Evolutionary conservation across 2,329 filamentous ascomycete species (phyloP).

Genomic region (Graphium sp.): DNA sequence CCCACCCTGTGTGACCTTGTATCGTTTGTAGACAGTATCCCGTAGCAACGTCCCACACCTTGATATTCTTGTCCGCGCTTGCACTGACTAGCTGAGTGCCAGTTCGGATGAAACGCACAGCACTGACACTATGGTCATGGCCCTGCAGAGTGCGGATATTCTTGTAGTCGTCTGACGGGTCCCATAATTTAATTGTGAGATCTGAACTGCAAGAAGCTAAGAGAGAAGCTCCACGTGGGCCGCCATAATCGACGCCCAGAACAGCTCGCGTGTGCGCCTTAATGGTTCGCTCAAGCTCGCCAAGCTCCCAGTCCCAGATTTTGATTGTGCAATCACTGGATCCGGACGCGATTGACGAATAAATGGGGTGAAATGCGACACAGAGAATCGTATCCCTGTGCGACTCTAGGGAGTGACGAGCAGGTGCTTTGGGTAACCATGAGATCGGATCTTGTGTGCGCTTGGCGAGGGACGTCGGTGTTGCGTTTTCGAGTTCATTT

Average conservation of each 20-base stretch:
- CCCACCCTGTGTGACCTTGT: conserved; percentile 73
- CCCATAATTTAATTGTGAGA: conserved; percentile 89
- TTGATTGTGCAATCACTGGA: conserved; percentile 92
- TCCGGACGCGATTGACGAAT: conserved; percentile 76
- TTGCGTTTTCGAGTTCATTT: conserved; percentile 69
- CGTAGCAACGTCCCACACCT: conserved; percentile 86
- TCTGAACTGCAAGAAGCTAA: conserved; percentile 64
- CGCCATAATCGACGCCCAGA: conserved; percentile 78
- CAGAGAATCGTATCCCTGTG: conserved; percentile 71
- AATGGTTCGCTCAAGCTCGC: conserved; percentile 75
- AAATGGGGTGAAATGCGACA: conserved; percentile 83
- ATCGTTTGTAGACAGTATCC: conserved; percentile 89
- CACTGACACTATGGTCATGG: conserved; percentile 83
- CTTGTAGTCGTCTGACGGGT: conserved; percentile 83
- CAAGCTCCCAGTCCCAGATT: conserved; percentile 93
- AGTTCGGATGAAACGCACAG: conserved; percentile 74
- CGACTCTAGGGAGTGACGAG: conserved; percentile 68
- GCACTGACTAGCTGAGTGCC: conserved; percentile 72
- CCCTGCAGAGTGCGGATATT: conserved; percentile 84
- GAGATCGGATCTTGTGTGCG: conserved; percentile 69
- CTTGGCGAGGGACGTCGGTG: conserved; percentile 56
- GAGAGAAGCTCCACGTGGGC: conserved; percentile 61
- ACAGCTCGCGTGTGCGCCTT: conserved; percentile 88
- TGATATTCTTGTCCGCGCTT: conserved; percentile 67
- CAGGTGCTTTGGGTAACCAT: conserved; percentile 74